Evolutionary conservation across 2,329 filamentous ascomycete species (phyloP).

Genomic region (Hymenoscyphus fraxineus): DNA sequence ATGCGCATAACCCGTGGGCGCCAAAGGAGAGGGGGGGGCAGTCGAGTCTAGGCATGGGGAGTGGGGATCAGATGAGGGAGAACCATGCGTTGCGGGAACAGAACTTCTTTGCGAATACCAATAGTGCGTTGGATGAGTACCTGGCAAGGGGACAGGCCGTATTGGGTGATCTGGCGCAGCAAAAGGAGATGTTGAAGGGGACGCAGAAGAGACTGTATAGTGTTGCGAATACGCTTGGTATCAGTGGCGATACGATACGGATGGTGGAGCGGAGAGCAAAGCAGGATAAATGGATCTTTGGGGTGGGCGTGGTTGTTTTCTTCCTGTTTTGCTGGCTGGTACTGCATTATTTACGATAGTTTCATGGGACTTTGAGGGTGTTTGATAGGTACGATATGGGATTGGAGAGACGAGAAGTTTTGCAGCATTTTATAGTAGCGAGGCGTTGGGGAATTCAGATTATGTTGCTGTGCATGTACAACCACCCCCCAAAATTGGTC

Average conservation of each 20-base stretch:
- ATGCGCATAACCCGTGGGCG: conserved; percentile 30
- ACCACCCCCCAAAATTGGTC: background rate
- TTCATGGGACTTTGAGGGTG: no score
- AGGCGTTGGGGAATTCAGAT: conserved; percentile 19
- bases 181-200: conserved; percentile 91
- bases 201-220: conserved; percentile 89
- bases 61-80: conserved; percentile 65
- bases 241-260: conserved; percentile 92
- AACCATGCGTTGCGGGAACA: conserved; percentile 84
- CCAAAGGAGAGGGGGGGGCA: conserved; percentile 20
- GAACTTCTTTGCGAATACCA: conserved; percentile 77
- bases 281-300: conserved; percentile 98
- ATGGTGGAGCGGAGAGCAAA: conserved; percentile 90
- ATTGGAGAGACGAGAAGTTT: background rate
- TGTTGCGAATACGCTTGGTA: conserved; percentile 87
- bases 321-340: conserved; percentile 90
- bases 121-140: conserved; percentile 87
- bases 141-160: conserved; percentile 88
- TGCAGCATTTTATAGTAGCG: conserved; percentile 20
- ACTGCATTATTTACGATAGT: conserved; percentile 72
- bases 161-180: conserved; percentile 79
- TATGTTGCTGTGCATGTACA: background rate
- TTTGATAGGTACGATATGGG: background rate
- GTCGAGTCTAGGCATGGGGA: conserved; percentile 43
- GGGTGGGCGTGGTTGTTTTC: conserved; percentile 79